Evolutionary conservation across 2,329 filamentous ascomycete species (phyloP), one percentile per base, ranked within the genome.

Genomic region (Magnaporthiopsis incrustans): DNA sequence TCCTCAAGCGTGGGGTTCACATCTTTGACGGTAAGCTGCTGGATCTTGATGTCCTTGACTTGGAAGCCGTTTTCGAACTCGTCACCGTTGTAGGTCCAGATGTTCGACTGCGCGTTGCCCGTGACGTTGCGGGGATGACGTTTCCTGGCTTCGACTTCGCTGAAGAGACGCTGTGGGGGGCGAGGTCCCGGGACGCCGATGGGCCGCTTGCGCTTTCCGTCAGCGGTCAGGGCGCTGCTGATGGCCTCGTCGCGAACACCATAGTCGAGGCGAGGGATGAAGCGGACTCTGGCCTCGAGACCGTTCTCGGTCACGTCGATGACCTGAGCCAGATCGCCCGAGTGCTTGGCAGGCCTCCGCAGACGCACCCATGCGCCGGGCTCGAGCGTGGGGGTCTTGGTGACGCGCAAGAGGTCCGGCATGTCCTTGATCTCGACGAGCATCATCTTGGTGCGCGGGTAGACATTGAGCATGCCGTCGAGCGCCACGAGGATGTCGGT

Each of bases 351-450:
- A 2, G 87, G 88, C 63, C 91, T 86, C 73, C 87, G 89, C 67
- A 98, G 87, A 67, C 95, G 91, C 62, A 98, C 94, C 84, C 95
- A 99, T 53, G 92, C 92, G 67, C 94, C 94, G 12, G 89, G 90
- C 70, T 95, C 87, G 44, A 99, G 81, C 32, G 88, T 87, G 60
- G 92, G 90, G 3, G 90, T 94, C 78, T 97, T 97, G 66, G 87
- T 88, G 33, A 96, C 91, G 62, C 92, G 87, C 25, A 99, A 82
- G n/a, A 99, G 84, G 76, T 98, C 95, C 1, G 95, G 94, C 88
- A 97, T 97, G 76, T 99, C 95, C 75, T 96, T 96, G 71, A 98
- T 92, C 61, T 95, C 91, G 57, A 99, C 92, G 62, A 98, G 81
- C 59, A 93, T 85, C 78, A 95, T 89, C 76, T 92, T 95, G 33